phyloP scores from a whole-genome alignment of 2,329 filamentous ascomycete genomes.

The Alternaria brassicicola region DNA sequence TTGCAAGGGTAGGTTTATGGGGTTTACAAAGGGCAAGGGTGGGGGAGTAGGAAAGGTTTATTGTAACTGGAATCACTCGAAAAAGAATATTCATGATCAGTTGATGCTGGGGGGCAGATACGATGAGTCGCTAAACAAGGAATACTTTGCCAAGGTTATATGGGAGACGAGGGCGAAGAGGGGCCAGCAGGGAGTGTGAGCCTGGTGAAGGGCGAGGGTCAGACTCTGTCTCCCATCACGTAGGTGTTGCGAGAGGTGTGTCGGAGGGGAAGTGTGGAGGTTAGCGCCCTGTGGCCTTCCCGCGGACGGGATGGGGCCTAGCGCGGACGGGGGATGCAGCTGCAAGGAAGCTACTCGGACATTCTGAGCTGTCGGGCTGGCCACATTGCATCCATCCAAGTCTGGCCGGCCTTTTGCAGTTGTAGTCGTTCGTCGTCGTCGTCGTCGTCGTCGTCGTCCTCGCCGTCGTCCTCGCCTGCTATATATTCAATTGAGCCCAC shows the following conservation, averaged over 20 bases:
- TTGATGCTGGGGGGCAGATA: background rate
- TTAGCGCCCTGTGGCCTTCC: constrained; percentile 9
- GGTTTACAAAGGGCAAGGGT: background rate
- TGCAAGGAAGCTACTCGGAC: constrained; percentile 27
- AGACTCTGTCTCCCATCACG: too few species aligned
- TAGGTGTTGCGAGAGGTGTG: too few species aligned
- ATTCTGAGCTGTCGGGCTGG: constrained; percentile 19
- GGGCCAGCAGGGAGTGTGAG: background rate
- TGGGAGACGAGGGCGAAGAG: constrained; percentile 8
- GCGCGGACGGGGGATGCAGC: constrained; percentile 10
- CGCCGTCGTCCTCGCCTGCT: too few species aligned
- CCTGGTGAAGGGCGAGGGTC: background rate
- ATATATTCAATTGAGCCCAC: constrained; percentile 15
- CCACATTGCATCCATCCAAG: constrained; percentile 1
- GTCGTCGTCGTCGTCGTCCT: too few species aligned
- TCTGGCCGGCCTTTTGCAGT: constrained; percentile 1
- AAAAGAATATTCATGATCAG: background rate
- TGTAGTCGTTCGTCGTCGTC: constrained; percentile 10
- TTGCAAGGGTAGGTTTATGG: background rate
- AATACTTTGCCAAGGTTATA: background rate
- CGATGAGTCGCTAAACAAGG: background rate
- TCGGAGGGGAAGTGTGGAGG: constrained; percentile 4
- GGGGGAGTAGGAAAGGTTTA: background rate
- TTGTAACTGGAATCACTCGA: background rate
- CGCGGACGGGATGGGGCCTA: constrained; percentile 5